These are phyloP conservation scores for Maudiozyma serrabonitensis DNA, from an alignment of 805 yeast genomes.

Conservation along the genomic window DNA sequence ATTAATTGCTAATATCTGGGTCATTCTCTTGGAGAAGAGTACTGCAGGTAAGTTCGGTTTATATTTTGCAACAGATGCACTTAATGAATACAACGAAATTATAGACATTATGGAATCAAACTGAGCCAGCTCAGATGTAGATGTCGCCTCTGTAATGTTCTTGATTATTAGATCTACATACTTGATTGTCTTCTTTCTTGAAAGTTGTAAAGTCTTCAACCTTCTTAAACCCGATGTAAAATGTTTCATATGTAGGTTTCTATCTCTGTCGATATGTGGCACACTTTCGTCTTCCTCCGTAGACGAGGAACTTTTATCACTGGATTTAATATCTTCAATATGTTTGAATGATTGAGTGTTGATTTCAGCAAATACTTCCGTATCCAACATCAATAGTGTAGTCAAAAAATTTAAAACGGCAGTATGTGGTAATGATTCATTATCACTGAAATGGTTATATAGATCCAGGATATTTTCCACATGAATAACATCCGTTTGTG, in stretches of 20 bases:
- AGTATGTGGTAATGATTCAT: slow-evolving; percentile 22
- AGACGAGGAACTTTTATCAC: not conserved
- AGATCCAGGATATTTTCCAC: slow-evolving; percentile 18
- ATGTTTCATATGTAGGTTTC: slow-evolving; percentile 9
- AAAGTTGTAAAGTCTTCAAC: slow-evolving; percentile 12
- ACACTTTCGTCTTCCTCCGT: not conserved
- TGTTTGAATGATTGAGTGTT: slow-evolving; percentile 17
- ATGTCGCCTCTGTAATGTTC: slow-evolving; percentile 19
- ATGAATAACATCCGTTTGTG: slow-evolving; percentile 4
- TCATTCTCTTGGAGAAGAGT: slow-evolving; percentile 14
- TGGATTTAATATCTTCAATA: slow-evolving; percentile 5
- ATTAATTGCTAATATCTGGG: slow-evolving; percentile 13
- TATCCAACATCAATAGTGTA: slow-evolving; percentile 19
- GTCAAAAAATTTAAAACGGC: slow-evolving; percentile 20
- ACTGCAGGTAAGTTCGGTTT: slow-evolving; percentile 11
- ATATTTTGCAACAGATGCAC: slow-evolving; percentile 14
- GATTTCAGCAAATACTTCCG: slow-evolving; percentile 18
- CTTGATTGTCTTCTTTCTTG: slow-evolving; percentile 16
- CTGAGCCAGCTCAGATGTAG: slow-evolving; percentile 18
- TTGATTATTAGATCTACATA: slow-evolving; percentile 18
- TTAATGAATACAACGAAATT: slow-evolving; percentile 12
- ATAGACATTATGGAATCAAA: slow-evolving; percentile 19
- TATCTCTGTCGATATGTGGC: slow-evolving; percentile 2
- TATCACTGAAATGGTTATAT: slow-evolving; percentile 17
- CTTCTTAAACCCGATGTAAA: slow-evolving; percentile 21